Evolutionary conservation across 2,329 filamentous ascomycete species (phyloP), one percentile per base, ranked within the genome.

Genomic region (Xylariales sp.): DNA sequence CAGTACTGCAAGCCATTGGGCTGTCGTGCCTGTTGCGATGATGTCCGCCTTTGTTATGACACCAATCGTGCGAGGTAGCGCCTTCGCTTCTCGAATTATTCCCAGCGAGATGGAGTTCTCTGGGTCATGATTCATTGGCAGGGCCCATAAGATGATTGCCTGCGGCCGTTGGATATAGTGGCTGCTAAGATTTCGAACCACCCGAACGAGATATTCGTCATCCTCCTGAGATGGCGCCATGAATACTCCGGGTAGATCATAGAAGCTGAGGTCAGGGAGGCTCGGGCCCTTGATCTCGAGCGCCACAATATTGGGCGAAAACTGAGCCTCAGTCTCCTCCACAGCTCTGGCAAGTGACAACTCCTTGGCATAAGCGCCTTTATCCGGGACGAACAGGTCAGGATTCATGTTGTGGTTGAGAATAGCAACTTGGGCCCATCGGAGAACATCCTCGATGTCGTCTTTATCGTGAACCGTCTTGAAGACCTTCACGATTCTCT

Each of bases 1-100:
- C 4, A 95, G 69, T 42, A 89, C 82, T 0, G 73, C 65, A 0
- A 77, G 56, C 74, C 85, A 87, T 42, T 82, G 79, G 0, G 61
- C 55, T 0, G 69, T 64, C 1, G 77, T 64, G 2, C 72, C 68
- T 0, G 71, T 71, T 0, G 63, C 57, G 0, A 89, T 63, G 0
- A 85, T 73, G 47, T 95, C 90, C 0, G 89, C 88, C 54, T 95
- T 95, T 0, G 89, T 95, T 12, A 95, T 71, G 0, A 95, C 85
- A 0, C 87, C 87, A 40, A 38, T 27, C 7, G 28, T 25, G 11
- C 14, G 19, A 14, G 5, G 9, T 21, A 33, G 15, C 10, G 83
- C 84, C 1, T 68, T 68, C 1, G 77, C 64, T 31, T 72, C 59
- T 21, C 77, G 63, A 49, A 90, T 78, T 3, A 88, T 70, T 0